phyloP scores from a whole-genome alignment of 306 rosid genomes.

The Medicago arabica region DNA sequence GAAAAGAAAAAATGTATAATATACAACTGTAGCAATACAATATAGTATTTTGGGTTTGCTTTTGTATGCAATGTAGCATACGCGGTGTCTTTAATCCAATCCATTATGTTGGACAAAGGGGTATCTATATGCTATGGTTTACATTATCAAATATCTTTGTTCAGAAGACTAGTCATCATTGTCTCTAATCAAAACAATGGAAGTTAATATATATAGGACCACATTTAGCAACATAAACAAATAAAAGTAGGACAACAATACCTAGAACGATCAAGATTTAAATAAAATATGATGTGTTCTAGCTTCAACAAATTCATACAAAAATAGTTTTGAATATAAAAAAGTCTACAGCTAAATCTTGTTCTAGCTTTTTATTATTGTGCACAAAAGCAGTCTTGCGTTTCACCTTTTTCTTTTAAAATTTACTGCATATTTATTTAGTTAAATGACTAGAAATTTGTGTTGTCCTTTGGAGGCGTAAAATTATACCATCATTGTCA shows the following conservation, averaged over 20 bases:
- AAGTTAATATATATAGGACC: conserved; percentile 37
- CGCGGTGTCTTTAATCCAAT: conserved; percentile 41
- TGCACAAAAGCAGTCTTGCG: conserved; percentile 45
- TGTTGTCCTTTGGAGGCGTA: too few species aligned
- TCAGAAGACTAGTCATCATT: conserved; percentile 41
- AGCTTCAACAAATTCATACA: conserved; percentile 37
- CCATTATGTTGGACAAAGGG: conserved; percentile 45
- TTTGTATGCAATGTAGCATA: conserved; percentile 47
- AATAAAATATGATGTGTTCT: conserved; percentile 28
- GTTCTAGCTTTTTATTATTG: conserved; percentile 38
- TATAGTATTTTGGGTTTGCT: conserved; percentile 42
- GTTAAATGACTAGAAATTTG: too few species aligned
- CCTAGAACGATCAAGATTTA: conserved; percentile 23
- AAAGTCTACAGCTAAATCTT: conserved; percentile 21
- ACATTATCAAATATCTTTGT: conserved; percentile 28
- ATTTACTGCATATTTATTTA: not conserved
- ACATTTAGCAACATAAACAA: conserved; percentile 37
- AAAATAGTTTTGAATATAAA: conserved; percentile 39
- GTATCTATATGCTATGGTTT: conserved; percentile 24
- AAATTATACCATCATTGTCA: too few species aligned
- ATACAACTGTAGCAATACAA: conserved; percentile 21
- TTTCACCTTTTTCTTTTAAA: not conserved
- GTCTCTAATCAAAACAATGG: conserved; percentile 26
- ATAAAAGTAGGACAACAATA: conserved; percentile 40
- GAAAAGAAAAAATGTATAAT: conserved; percentile 16